Conservation (phyloP, 306 rosid species). For the Inga leiocalycina region DNA sequence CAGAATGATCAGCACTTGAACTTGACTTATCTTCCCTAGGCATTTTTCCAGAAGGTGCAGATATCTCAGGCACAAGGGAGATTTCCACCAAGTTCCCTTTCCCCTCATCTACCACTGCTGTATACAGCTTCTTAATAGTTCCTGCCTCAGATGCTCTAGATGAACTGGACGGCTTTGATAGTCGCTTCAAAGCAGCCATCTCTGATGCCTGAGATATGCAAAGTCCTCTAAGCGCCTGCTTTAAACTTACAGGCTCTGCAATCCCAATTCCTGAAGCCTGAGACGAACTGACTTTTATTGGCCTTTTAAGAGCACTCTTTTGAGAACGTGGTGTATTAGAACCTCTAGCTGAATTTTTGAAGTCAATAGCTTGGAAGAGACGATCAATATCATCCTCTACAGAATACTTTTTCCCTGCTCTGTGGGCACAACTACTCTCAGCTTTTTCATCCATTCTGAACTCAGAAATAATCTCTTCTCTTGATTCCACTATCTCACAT, state of each 20-base stretch:
- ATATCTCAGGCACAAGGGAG: constrained; percentile 74
- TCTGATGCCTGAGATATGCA: constrained; percentile 99
- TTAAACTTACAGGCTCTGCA: constrained; percentile 89
- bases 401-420: constrained; percentile 64
- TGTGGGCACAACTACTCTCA: constrained; percentile 48
- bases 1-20: constrained; percentile 41
- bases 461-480: constrained; percentile 59
- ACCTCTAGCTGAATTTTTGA: constrained; percentile 61
- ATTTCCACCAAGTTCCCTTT: constrained; percentile 73
- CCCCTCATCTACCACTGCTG: constrained; percentile 75
- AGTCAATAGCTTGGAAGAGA: constrained; percentile 86
- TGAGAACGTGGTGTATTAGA: constrained; percentile 48
- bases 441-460: constrained; percentile 47
- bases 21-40: constrained; percentile 38
- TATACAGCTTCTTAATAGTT: constrained; percentile 74
- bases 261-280: constrained; percentile 90
- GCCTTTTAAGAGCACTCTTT: constrained; percentile 91
- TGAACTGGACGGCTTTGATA: constrained; percentile 70
- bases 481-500: constrained; percentile 81
- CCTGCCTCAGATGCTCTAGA: constrained; percentile 91
- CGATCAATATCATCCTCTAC: constrained; percentile 90
- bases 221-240: constrained; percentile 97
- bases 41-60: constrained; percentile 50
- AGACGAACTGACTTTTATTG: constrained; percentile 72
- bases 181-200: constrained; percentile 93